phyloP scores from a whole-genome alignment of 208 protist genomes.

The Crithidia expoeki region DNA sequence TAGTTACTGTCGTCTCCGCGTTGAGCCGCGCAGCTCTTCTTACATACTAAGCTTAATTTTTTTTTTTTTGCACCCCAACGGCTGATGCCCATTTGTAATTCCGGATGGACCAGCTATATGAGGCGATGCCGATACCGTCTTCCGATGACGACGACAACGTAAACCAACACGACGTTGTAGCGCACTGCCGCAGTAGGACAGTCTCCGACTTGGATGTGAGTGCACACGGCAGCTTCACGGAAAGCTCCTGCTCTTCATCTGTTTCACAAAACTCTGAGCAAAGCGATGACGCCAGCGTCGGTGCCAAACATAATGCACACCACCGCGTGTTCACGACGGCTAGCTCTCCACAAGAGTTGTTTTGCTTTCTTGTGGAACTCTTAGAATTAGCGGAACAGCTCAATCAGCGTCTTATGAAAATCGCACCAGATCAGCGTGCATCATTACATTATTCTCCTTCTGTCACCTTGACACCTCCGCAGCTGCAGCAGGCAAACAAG shows the following conservation, averaged over 20 bases:
- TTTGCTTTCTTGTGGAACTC: conserved; percentile 6
- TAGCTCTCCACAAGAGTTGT: conserved; percentile 13
- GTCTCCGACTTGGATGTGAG: conserved; percentile 34
- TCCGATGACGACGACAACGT: conserved; percentile 27
- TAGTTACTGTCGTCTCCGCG: too few species aligned
- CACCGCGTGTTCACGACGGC: conserved; percentile 13
- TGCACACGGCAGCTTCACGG: conserved; percentile 25
- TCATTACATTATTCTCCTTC: too few species aligned
- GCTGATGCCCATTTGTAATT: neutral
- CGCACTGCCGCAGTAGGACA: neutral
- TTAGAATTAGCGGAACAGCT: conserved; percentile 19
- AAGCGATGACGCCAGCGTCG: too few species aligned
- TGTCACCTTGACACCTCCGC: too few species aligned
- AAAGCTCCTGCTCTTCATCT: neutral
- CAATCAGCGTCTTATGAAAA: conserved; percentile 1
- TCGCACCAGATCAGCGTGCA: neutral
- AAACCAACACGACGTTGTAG: too few species aligned
- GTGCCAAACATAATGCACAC: neutral
- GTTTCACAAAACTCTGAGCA: neutral
- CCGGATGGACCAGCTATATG: conserved; percentile 46
- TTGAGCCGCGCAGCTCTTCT: neutral
- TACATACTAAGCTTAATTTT: neutral
- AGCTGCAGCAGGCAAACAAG: too few species aligned
- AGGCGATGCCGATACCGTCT: conserved; percentile 30
- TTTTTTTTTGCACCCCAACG: neutral